A percentile compares a stretch with the other conserved stretches of the same genome.
phyloP scores from a whole-genome alignment of 1,284 basidiomycete species.

The Puccinia triticina region DNA sequence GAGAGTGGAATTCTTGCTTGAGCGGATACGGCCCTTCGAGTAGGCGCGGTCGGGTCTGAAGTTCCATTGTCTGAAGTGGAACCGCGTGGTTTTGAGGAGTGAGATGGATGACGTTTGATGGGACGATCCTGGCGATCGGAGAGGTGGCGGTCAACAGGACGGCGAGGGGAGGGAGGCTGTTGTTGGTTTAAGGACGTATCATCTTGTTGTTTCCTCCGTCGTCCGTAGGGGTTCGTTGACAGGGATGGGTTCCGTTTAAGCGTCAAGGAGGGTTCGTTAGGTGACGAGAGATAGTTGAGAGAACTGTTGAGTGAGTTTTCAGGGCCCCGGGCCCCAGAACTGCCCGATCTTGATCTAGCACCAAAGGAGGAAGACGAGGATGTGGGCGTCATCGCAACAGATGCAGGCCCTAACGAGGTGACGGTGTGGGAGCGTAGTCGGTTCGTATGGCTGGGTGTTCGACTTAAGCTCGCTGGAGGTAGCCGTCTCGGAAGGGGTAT shows the following conservation, averaged over 20 bases:
- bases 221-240: constrained; percentile 30
- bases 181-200: neutral
- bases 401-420: neutral
- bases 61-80: neutral
- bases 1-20: constrained; percentile 33
- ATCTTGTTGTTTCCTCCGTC: neutral
- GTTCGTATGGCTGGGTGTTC: neutral
- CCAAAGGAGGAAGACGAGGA: neutral
- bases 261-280: neutral
- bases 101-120: neutral
- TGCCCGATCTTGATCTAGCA: neutral
- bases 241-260: constrained; percentile 27
- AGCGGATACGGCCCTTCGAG: constrained; percentile 12
- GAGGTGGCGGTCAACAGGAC: neutral
- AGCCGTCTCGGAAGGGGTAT: constrained; percentile 5
- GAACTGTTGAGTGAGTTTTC: neutral
- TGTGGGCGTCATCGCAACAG: neutral
- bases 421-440: neutral
- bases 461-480: neutral
- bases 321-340: neutral
- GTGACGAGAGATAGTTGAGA: neutral
- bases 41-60: neutral
- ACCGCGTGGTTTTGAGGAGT: neutral
- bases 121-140: neutral
- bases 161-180: neutral